These are phyloP conservation scores for Plantago major DNA, from an alignment of 257 asterid species.

Conservation along the genomic window DNA sequence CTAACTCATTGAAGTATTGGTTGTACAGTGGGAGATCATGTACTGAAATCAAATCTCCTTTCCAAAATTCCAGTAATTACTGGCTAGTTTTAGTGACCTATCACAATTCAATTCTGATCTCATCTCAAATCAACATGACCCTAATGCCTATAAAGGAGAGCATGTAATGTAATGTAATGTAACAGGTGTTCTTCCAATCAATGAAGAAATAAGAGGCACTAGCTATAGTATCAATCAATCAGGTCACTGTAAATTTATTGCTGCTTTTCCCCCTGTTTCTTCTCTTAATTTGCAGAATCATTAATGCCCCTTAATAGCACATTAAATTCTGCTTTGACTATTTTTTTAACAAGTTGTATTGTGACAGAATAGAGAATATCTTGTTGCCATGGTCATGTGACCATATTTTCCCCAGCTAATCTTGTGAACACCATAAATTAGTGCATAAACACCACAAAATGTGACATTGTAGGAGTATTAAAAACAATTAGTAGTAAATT, in stretches of 20 bases:
- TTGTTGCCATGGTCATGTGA: too few relatives aligned
- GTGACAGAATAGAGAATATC: too few relatives aligned
- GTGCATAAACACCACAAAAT: too few relatives aligned
- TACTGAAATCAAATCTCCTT: background rate
- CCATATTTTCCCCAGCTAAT: too few relatives aligned
- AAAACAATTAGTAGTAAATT: too few relatives aligned
- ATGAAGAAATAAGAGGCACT: background rate
- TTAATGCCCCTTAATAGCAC: slow-evolving; percentile 11
- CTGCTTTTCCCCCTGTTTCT: background rate
- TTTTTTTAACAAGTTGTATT: background rate
- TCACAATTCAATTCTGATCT: background rate
- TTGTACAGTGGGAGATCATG: too few relatives aligned
- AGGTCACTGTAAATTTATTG: slow-evolving; percentile 4
- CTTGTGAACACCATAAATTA: too few relatives aligned
- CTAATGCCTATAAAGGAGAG: slow-evolving; percentile 1
- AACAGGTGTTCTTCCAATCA: background rate
- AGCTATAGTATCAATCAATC: too few relatives aligned
- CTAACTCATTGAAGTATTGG: too few relatives aligned
- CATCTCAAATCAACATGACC: slow-evolving; percentile 7
- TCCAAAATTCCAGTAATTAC: too few relatives aligned
- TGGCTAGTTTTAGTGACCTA: too few relatives aligned
- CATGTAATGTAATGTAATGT: slow-evolving; percentile 5
- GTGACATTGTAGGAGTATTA: too few relatives aligned
- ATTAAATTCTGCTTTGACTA: slow-evolving; percentile 9
- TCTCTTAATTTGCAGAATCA: slow-evolving; percentile 2